These are phyloP conservation scores for Stemphylium vesicarium DNA, from an alignment of 2,329 filamentous ascomycete species.

Conservation along the genomic window DNA sequence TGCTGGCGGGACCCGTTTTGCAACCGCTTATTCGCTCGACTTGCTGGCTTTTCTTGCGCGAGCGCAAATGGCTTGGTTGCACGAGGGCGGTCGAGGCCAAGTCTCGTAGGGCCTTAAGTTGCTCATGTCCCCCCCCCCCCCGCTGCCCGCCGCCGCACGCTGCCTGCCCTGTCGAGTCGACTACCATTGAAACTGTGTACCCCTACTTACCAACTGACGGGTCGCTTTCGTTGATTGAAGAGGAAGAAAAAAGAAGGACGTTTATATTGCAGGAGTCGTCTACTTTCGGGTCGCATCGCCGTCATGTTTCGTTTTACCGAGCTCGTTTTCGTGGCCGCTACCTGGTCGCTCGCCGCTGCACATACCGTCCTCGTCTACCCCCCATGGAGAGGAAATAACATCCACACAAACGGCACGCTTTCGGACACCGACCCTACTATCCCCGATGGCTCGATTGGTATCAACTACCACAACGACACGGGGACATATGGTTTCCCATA, in stretches of 20 bases:
- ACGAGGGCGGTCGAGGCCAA: constrained; percentile 25
- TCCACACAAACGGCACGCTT: constrained; percentile 73
- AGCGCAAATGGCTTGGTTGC: constrained; percentile 25
- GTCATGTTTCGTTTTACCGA: constrained; percentile 45
- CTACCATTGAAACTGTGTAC: constrained; percentile 15
- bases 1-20: constrained; percentile 25
- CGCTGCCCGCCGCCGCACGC: constrained; percentile 30
- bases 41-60: constrained; percentile 13
- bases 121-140: constrained; percentile 29
- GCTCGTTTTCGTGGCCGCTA: constrained; percentile 41
- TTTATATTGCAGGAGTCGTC: constrained; percentile 4
- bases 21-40: constrained; percentile 23
- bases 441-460: constrained; percentile 54
- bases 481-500: constrained; percentile 69
- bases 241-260: constrained; percentile 16
- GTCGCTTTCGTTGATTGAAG: constrained; percentile 5
- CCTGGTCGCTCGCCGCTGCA: constrained; percentile 60
- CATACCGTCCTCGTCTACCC: constrained; percentile 88
- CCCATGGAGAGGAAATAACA: constrained; percentile 84
- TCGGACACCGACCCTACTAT: constrained; percentile 47
- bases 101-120: constrained; percentile 32
- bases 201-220: constrained; percentile 7
- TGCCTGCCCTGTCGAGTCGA: constrained; percentile 26
- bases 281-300: constrained; percentile 9
- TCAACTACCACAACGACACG: constrained; percentile 55